These are phyloP conservation scores for Euphorbia pulcherrima DNA, from an alignment of 345 rosid genomes.

Conservation along the genomic window DNA sequence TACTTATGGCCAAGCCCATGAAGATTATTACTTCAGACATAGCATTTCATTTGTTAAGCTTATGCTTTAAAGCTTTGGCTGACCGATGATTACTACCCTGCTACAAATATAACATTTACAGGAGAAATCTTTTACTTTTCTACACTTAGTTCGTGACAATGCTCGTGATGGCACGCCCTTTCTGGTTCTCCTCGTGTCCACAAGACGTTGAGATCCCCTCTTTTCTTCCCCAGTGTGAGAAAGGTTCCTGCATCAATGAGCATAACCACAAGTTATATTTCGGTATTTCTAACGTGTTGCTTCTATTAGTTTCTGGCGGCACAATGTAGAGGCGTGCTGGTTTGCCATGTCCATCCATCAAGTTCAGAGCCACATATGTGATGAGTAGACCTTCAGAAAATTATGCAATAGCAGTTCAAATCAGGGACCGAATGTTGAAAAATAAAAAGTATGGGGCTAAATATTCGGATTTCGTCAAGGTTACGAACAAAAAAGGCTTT, in stretches of 20 bases:
- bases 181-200: slow-evolving; percentile 27
- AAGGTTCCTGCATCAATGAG: slow-evolving; percentile 28
- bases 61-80: slow-evolving; percentile 5
- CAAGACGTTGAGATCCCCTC: slow-evolving; percentile 22
- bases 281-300: background rate
- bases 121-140: background rate
- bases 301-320: slow-evolving; percentile 32
- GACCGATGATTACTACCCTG: background rate
- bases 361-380: slow-evolving; percentile 84
- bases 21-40: background rate
- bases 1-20: background rate
- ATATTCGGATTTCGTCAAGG: background rate
- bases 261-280: background rate
- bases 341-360: slow-evolving; percentile 98
- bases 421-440: background rate
- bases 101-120: background rate
- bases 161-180: slow-evolving; percentile 22
- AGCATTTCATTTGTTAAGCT: background rate
- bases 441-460: background rate
- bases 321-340: slow-evolving; percentile 96
- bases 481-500: too few species aligned
- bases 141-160: slow-evolving; percentile 11
- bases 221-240: slow-evolving; percentile 27
- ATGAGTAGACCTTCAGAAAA: slow-evolving; percentile 65
- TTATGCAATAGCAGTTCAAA: background rate